phyloP scores from a whole-genome alignment of 2,329 filamentous ascomycete species.

The Aspergillus persii region DNA sequence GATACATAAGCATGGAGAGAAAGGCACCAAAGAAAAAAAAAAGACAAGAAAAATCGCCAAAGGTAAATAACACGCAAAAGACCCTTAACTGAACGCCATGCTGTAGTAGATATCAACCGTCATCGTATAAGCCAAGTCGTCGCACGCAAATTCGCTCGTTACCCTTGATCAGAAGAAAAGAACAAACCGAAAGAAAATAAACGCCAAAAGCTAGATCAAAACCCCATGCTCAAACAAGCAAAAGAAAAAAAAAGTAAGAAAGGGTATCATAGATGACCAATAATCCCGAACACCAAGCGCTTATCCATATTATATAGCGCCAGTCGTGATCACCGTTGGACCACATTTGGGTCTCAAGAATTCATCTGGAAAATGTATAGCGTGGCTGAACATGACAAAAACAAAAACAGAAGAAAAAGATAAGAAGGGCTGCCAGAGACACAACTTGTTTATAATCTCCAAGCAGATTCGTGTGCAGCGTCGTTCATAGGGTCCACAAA shows the following conservation, averaged over 20 bases:
- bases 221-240: conserved; percentile 3
- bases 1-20: conserved; percentile 3
- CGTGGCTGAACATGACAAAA: conserved; percentile 2
- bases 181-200: not conserved
- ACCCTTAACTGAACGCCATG: not conserved
- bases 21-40: not conserved
- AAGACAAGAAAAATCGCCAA: not conserved
- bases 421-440: not conserved
- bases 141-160: not conserved
- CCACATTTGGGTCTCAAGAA: conserved; percentile 7
- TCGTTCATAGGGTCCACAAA: conserved; percentile 34
- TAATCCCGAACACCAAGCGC: conserved; percentile 23
- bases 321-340: conserved; percentile 18
- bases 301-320: conserved; percentile 15
- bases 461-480: conserved; percentile 29
- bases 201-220: conserved; percentile 4
- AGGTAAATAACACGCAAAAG: not conserved
- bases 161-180: not conserved
- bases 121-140: not conserved
- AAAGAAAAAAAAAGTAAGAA: conserved; percentile 11
- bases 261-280: conserved; percentile 34
- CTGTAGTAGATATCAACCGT: not conserved
- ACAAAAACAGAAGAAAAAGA: conserved; percentile 3
- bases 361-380: not conserved
- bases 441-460: conserved; percentile 34